These are phyloP conservation scores for Inga leiocalycina DNA, from an alignment of 306 rosid species.

Conservation along the genomic window DNA sequence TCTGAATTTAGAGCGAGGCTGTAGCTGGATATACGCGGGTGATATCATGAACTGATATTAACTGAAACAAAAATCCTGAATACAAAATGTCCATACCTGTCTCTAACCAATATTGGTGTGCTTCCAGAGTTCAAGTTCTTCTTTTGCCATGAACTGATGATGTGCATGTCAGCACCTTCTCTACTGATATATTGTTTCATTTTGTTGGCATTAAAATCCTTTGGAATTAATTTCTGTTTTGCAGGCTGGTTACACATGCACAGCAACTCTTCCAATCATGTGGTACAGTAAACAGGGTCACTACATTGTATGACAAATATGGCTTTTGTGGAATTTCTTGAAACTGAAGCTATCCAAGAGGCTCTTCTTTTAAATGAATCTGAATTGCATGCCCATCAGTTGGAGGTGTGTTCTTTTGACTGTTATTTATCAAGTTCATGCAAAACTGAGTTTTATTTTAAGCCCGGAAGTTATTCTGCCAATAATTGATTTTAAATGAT, in stretches of 20 bases:
- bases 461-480: conserved; percentile 5
- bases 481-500: conserved; percentile 10
- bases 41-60: too few species aligned
- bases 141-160: conserved; percentile 18
- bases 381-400: conserved; percentile 89
- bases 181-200: conserved; percentile 24
- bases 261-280: conserved; percentile 98
- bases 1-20: too few species aligned
- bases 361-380: conserved; percentile 80
- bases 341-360: conserved; percentile 89
- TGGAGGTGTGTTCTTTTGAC: conserved; percentile 58
- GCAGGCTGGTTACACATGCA: conserved; percentile 95
- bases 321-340: conserved; percentile 92
- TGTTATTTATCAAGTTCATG: conserved; percentile 8
- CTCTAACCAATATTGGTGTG: too few species aligned
- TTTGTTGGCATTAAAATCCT: conserved; percentile 26
- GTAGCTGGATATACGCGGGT: too few species aligned
- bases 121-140: not conserved
- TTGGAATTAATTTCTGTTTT: conserved; percentile 36
- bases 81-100: too few species aligned
- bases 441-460: conserved; percentile 12
- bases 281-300: conserved; percentile 91
- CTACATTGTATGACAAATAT: conserved; percentile 85
- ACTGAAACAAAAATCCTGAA: too few species aligned
- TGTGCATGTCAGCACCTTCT: conserved; percentile 13